Conservation (phyloP, 345 rosid genomes). For the Ceriops decandra region DNA sequence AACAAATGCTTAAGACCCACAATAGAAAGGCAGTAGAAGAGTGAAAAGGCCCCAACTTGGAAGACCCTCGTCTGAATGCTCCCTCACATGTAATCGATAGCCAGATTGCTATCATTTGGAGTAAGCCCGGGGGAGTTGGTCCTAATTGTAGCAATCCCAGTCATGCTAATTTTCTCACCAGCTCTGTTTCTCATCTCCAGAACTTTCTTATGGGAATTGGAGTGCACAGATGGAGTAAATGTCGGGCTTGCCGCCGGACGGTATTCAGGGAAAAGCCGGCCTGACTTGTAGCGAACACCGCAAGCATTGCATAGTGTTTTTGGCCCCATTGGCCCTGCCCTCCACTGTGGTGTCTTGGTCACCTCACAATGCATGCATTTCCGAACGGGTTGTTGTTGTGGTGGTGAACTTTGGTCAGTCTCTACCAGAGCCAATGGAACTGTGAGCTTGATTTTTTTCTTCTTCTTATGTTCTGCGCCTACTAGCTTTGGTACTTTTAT, state of each 20-base stretch:
- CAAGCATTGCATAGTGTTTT: constrained; percentile 98
- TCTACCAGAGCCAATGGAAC: constrained; percentile 31
- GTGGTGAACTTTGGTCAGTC: constrained; percentile 29
- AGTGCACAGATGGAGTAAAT: constrained; percentile 78
- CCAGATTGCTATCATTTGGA: constrained; percentile 37
- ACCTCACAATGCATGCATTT: constrained; percentile 95
- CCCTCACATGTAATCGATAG: constrained; percentile 40
- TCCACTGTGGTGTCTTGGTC: constrained; percentile 97
- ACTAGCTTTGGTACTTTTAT: constrained; percentile 67
- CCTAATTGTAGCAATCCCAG: constrained; percentile 17
- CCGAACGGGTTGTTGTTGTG: constrained; percentile 47
- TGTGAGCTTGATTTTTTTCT: constrained; percentile 67
- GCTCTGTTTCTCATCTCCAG: constrained; percentile 78
- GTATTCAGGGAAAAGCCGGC: constrained; percentile 95
- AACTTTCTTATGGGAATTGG: constrained; percentile 96
- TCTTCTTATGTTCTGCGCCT: constrained; percentile 56
- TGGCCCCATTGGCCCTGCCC: constrained; percentile 98
- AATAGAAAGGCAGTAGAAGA: constrained; percentile 2
- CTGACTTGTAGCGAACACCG: constrained; percentile 90
- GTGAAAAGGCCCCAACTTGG: constrained; percentile 14
- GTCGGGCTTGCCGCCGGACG: constrained; percentile 98
- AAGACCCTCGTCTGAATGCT: not conserved
- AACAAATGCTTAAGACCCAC: constrained; percentile 15
- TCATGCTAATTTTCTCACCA: constrained; percentile 15
- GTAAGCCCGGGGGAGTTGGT: constrained; percentile 34